Conservation (phyloP, 2,329 filamentous ascomycete genomes). For the Colletotrichum tofieldiae region DNA sequence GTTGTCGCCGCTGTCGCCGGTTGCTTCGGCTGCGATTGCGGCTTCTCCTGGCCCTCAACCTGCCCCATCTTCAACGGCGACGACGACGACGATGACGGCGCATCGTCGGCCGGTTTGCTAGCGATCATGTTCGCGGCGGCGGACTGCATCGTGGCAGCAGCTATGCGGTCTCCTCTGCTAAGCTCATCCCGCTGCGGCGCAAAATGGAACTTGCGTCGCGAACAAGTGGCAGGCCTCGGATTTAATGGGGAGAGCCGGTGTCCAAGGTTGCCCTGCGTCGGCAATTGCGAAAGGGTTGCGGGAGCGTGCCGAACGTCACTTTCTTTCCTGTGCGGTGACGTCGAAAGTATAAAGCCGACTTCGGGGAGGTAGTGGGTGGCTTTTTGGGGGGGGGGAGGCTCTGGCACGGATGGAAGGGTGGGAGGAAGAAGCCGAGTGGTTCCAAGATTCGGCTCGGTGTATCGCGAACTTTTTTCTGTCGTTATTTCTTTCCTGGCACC, state of each 20-base stretch:
- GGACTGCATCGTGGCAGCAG: conserved; percentile 48
- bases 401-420: not conserved
- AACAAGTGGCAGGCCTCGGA: conserved; percentile 4
- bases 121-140: conserved; percentile 26
- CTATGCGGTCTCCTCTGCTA: conserved; percentile 17
- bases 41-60: conserved; percentile 23
- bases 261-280: conserved; percentile 22
- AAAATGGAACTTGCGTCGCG: conserved; percentile 21
- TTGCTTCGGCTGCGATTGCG: conserved; percentile 34
- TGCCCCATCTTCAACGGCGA: conserved; percentile 25
- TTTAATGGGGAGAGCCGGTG: not conserved
- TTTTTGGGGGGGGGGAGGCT: not conserved
- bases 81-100: conserved; percentile 5
- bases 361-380: conserved; percentile 11
- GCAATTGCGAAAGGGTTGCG: not conserved
- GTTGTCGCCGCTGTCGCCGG: conserved; percentile 3
- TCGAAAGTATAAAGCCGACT: conserved; percentile 32
- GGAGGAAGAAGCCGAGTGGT: conserved; percentile 33
- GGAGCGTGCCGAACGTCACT: conserved; percentile 16
- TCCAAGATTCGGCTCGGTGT: conserved; percentile 28
- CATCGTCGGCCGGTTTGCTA: conserved; percentile 32
- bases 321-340: conserved; percentile 16
- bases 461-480: conserved; percentile 38
- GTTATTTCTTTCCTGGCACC: not conserved
- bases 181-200: conserved; percentile 37